Conservation (phyloP, 306 rosid genomes). For the Luffa aegyptiaca region DNA sequence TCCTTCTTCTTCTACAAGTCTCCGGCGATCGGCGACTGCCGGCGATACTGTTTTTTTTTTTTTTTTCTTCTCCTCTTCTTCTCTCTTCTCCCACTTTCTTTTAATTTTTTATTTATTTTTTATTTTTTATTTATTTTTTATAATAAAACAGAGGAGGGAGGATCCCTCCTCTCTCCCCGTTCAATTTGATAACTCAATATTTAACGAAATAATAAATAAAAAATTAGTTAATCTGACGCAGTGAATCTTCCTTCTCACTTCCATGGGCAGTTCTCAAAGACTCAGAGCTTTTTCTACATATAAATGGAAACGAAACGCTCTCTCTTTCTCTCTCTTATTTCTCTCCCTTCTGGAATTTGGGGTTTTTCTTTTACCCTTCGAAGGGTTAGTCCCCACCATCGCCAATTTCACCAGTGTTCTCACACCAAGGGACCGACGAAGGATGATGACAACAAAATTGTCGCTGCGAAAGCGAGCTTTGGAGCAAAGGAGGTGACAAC, state of each 20-base stretch:
- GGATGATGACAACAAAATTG: too few species aligned
- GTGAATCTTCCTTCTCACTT: not conserved
- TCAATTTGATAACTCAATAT: not conserved
- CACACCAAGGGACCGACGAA: slow-evolving; percentile 11
- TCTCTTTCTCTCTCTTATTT: not conserved
- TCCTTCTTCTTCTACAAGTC: too few species aligned
- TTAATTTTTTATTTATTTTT: too few species aligned
- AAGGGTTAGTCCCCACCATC: not conserved
- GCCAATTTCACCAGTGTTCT: not conserved
- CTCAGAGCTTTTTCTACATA: not conserved
- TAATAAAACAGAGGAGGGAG: too few species aligned
- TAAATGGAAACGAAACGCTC: not conserved
- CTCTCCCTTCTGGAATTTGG: slow-evolving; percentile 1
- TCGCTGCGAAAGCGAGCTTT: too few species aligned
- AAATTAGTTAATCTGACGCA: not conserved
- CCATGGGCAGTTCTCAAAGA: not conserved
- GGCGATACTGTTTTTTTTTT: too few species aligned
- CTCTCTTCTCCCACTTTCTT: too few species aligned
- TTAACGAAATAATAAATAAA: not conserved
- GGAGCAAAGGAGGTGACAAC: too few species aligned
- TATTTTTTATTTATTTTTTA: too few species aligned
- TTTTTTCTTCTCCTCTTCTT: too few species aligned
- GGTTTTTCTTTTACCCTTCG: not conserved
- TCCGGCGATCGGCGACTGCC: too few species aligned
- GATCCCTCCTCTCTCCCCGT: too few species aligned